A percentile compares a stretch with the other conserved stretches of the same genome.
Conservation (phyloP, 2,329 filamentous ascomycete genomes). For the Sporothrix mexicana region DNA sequence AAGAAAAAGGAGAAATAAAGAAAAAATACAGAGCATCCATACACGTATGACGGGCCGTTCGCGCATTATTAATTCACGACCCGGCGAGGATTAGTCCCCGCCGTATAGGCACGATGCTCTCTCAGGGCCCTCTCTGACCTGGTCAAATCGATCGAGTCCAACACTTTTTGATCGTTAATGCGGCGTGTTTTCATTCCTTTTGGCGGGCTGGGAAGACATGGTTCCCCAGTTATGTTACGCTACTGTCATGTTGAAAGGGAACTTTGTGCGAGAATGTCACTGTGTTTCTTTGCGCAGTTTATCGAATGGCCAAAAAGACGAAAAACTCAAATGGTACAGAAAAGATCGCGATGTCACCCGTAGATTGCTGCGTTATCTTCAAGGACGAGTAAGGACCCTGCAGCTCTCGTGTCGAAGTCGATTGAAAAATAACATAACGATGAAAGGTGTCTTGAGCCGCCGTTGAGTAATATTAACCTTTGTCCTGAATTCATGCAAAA, state of each 20-base stretch:
- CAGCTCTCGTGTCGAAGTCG: background rate
- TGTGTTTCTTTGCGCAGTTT: background rate
- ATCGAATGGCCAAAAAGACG: background rate
- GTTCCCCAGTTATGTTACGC: background rate
- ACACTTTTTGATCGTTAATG: background rate
- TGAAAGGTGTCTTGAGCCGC: background rate
- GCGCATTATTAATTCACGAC: conserved; percentile 25
- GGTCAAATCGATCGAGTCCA: no score
- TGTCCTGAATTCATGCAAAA: background rate
- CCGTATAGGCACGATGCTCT: conserved; percentile 25
- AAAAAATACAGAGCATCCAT: no score
- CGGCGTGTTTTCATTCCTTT: background rate
- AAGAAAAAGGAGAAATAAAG: background rate
- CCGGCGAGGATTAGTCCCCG: conserved; percentile 13
- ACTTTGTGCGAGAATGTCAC: conserved; percentile 4
- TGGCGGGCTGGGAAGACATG: background rate
- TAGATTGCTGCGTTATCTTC: background rate
- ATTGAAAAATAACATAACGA: background rate
- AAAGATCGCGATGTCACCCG: background rate
- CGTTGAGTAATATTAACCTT: background rate
- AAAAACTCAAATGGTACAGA: background rate
- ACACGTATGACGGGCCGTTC: background rate
- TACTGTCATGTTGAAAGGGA: background rate
- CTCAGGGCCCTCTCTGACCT: background rate
- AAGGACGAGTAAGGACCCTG: conserved; percentile 15